A percentile compares a stretch with the other conserved stretches of the same genome.
phyloP scores from a whole-genome alignment of 176 grass and related monocot genomes.

The Aegilops sharonensis region DNA sequence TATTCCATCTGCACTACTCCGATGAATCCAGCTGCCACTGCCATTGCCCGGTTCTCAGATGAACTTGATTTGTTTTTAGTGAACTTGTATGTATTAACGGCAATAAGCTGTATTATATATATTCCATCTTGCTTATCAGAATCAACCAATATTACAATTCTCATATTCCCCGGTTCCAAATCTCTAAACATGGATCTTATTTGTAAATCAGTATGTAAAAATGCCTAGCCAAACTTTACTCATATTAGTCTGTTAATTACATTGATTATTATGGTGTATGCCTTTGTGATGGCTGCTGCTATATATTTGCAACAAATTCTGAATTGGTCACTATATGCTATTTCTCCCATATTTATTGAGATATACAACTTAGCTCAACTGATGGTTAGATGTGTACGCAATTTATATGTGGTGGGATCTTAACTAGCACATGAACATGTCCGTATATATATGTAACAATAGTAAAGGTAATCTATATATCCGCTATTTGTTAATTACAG shows the following conservation, averaged over 20 bases:
- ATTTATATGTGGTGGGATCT: background rate
- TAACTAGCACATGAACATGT: background rate
- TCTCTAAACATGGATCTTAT: background rate
- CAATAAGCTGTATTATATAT: background rate
- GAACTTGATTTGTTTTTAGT: conserved; percentile 1
- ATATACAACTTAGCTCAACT: background rate
- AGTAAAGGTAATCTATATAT: background rate
- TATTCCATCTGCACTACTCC: background rate
- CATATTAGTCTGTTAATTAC: background rate
- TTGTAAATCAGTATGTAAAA: background rate
- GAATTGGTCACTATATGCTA: background rate
- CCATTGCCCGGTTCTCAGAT: too few relatives aligned
- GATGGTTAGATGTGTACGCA: background rate
- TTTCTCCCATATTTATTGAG: background rate
- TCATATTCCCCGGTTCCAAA: background rate
- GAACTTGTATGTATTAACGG: background rate
- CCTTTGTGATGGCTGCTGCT: background rate
- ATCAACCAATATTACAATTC: background rate
- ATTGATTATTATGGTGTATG: background rate
- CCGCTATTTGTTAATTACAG: background rate
- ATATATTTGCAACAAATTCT: background rate
- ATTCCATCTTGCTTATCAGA: background rate
- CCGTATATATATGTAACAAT: background rate
- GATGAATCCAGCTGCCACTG: too few relatives aligned
- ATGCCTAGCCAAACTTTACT: background rate